phyloP scores from a whole-genome alignment of 495 filamentous ascomycete species.

The Antarctomyces pellizariae region DNA sequence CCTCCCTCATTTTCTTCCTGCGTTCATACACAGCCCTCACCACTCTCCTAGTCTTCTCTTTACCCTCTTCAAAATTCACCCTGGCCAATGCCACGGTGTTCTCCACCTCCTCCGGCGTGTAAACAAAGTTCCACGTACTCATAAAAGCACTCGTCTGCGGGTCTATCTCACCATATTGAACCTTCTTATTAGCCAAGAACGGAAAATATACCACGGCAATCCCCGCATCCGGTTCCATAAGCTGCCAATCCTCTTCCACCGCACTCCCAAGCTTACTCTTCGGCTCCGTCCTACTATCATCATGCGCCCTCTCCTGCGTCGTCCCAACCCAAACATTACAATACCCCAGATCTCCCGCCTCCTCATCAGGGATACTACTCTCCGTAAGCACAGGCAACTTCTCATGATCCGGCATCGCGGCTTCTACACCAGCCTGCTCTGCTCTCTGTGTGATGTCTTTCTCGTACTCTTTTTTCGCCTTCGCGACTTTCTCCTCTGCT shows the following conservation, averaged over 20 bases:
- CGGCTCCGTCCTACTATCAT: slow-evolving; percentile 33
- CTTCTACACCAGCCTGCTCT: slow-evolving; percentile 6
- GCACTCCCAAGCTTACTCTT: slow-evolving; percentile 30
- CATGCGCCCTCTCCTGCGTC: slow-evolving; percentile 37
- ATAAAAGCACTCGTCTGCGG: slow-evolving; percentile 64
- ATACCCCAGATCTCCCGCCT: slow-evolving; percentile 45
- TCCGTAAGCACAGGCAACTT: no score
- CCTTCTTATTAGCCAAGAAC: slow-evolving; percentile 56
- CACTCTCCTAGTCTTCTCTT: slow-evolving; percentile 45
- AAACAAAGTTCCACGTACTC: slow-evolving; percentile 94
- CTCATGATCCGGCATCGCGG: slow-evolving; percentile 1
- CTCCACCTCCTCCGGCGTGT: slow-evolving; percentile 69
- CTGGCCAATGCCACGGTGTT: slow-evolving; percentile 55
- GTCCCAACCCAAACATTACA: slow-evolving; percentile 92
- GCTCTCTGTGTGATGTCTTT: slow-evolving; percentile 7
- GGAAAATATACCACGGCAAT: slow-evolving; percentile 84
- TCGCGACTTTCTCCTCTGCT: slow-evolving; percentile 35
- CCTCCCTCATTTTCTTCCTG: slow-evolving; percentile 46
- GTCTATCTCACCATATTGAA: slow-evolving; percentile 55
- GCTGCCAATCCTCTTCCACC: slow-evolving; percentile 42
- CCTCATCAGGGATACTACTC: slow-evolving; percentile 9
- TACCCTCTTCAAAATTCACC: slow-evolving; percentile 68
- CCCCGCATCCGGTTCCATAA: slow-evolving; percentile 57
- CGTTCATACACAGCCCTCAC: slow-evolving; percentile 86
- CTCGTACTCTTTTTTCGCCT: slow-evolving; percentile 24